These are phyloP conservation scores for Hymenoscyphus repandus DNA, from an alignment of 2,329 filamentous ascomycete genomes.

Conservation along the genomic window DNA sequence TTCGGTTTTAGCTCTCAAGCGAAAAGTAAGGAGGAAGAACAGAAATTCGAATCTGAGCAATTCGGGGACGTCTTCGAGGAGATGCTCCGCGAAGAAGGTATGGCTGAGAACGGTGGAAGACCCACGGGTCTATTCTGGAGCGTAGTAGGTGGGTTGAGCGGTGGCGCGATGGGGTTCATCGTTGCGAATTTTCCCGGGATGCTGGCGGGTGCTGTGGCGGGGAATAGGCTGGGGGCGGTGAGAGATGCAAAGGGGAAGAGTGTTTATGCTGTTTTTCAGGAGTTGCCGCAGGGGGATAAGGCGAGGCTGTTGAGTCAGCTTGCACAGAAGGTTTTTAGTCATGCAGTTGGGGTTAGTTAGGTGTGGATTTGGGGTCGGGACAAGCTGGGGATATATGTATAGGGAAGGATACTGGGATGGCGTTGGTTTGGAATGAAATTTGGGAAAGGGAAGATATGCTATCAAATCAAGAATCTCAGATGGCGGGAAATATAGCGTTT, in stretches of 20 bases:
- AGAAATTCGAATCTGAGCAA: constrained; percentile 66
- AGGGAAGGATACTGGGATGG: neutral
- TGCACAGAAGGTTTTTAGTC: constrained; percentile 80
- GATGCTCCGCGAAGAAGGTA: constrained; percentile 80
- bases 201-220: constrained; percentile 84
- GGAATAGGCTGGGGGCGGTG: constrained; percentile 85
- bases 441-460: too few species aligned
- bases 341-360: constrained; percentile 52
- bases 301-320: constrained; percentile 76
- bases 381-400: neutral
- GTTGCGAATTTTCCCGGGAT: constrained; percentile 87
- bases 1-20: constrained; percentile 50
- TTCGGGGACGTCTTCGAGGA: constrained; percentile 87
- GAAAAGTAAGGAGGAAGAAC: constrained; percentile 44
- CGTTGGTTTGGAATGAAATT: neutral
- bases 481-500: too few species aligned
- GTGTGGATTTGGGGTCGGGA: neutral
- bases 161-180: constrained; percentile 90
- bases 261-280: constrained; percentile 78
- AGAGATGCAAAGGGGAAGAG: constrained; percentile 90
- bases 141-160: constrained; percentile 77
- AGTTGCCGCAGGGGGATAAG: constrained; percentile 78
- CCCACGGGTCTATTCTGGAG: constrained; percentile 78
- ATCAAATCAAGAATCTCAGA: too few species aligned
- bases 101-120: constrained; percentile 64